phyloP scores from a whole-genome alignment of 257 asterid genomes.

The Petrea volubilis region DNA sequence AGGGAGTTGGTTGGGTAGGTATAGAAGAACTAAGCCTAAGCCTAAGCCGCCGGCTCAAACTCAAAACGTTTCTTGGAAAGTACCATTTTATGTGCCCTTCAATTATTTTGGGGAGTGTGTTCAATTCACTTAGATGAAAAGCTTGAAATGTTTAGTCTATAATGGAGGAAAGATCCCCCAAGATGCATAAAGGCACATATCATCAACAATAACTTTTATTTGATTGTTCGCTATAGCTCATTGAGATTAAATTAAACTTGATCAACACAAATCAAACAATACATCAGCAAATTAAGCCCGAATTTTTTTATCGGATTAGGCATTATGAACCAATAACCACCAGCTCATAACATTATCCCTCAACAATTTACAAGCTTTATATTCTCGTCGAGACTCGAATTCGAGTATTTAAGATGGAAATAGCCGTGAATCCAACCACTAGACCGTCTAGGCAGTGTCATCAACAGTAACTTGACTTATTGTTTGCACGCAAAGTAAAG shows the following conservation, averaged over 20 bases:
- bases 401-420: too few species aligned
- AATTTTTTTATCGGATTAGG: too few species aligned
- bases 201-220: conserved; percentile 5
- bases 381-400: too few species aligned
- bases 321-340: too few species aligned
- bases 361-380: too few species aligned
- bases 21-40: conserved; percentile 22
- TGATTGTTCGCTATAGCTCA: too few species aligned
- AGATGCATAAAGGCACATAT: conserved; percentile 6
- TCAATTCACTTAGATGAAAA: conserved; percentile 29
- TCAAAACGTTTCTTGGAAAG: conserved; percentile 7
- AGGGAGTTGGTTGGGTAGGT: conserved; percentile 22
- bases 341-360: too few species aligned
- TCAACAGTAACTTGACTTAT: conserved; percentile 4
- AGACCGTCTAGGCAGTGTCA: too few species aligned
- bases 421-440: too few species aligned
- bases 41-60: conserved; percentile 11
- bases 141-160: background rate
- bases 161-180: conserved; percentile 6
- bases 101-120: conserved; percentile 6
- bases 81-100: background rate
- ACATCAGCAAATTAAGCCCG: too few species aligned
- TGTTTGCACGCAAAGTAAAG: conserved; percentile 20
- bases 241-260: too few species aligned
- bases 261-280: too few species aligned